Base-by-base conservation (phyloP, 345 rosid genomes). In the Bretschneidera sinensis region DNA sequence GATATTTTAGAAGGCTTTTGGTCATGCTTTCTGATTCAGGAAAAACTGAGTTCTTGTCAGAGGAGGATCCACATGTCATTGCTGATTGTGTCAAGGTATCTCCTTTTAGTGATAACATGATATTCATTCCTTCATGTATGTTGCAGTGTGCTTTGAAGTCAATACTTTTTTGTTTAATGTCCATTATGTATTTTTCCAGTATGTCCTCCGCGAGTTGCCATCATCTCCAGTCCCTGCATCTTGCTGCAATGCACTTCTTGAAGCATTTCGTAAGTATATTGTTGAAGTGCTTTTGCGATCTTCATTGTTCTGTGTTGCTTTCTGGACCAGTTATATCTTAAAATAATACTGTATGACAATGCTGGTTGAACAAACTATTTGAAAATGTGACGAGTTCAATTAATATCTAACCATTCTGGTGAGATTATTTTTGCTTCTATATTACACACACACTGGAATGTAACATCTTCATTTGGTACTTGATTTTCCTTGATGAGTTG, bases 201-300 rank as follows among this genome's bases (percentile, higher is more conserved):
- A 85, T 76, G 78, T 94, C 69, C 76, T 94, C 63, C 90, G 99
- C 18, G 99, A 94, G 73, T 72, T 94, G 81, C 96, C 99, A 53
- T 94, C 99, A 54, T 88, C 97, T 77, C 99, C 99, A 9, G 96
- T 94, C 62, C 99, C 99, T 59, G 95, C 97, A 68, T 86, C 97
- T 43, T 94, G 99, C 78, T 94, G 99, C 83, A 86, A 83, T 57
- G 99, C 97, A 20, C 86, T 94, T 54, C 80, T 94, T 25, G 89
- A 86, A 80, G 91, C 99, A 64, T 86, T 86, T 80, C 86, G 99
- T 88, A 88, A 94, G 97, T 82, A 52, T 67, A 47, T 60, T 60
- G 21, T 48, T 56, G 55, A 59, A 28, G 59, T 69, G 48, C 19
- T 28, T 47, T 60, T 20, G 55, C 47, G 35, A 22, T 76, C 64